phyloP scores from a whole-genome alignment of 1,284 basidiomycete species.

The Malassezia psittaci region DNA sequence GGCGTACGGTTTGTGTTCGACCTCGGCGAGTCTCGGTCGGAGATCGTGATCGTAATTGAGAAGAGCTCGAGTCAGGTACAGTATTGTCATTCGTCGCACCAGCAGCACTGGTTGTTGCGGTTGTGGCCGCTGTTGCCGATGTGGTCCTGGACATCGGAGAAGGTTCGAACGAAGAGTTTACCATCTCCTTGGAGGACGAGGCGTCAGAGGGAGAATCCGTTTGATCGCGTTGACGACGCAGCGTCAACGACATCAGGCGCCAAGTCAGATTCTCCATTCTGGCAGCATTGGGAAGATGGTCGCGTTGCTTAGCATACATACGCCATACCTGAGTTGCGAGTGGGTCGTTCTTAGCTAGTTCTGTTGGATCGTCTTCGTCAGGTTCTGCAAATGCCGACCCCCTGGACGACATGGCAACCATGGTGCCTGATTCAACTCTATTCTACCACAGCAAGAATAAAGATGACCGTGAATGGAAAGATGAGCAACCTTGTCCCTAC shows the following conservation, averaged over 20 bases:
- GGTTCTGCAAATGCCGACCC: not conserved
- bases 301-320: constrained; percentile 83
- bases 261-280: constrained; percentile 95
- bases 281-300: constrained; percentile 75
- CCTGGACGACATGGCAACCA: not conserved
- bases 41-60: not conserved
- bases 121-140: not conserved
- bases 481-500: not conserved
- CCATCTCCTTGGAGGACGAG: not conserved
- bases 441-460: not conserved
- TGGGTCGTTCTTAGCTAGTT: constrained; percentile 61
- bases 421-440: not conserved
- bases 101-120: not conserved
- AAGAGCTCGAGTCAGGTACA: not conserved
- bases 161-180: not conserved
- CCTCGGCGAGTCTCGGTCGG: constrained; percentile 2
- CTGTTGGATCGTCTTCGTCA: constrained; percentile 27
- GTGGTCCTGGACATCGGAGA: not conserved
- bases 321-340: constrained; percentile 92
- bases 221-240: constrained; percentile 54
- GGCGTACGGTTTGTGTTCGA: constrained; percentile 9
- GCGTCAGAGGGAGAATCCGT: not conserved
- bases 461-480: not conserved
- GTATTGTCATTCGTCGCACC: not conserved
- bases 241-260: constrained; percentile 91